Conservation (phyloP, 345 rosid species). For the Viola odorata region DNA sequence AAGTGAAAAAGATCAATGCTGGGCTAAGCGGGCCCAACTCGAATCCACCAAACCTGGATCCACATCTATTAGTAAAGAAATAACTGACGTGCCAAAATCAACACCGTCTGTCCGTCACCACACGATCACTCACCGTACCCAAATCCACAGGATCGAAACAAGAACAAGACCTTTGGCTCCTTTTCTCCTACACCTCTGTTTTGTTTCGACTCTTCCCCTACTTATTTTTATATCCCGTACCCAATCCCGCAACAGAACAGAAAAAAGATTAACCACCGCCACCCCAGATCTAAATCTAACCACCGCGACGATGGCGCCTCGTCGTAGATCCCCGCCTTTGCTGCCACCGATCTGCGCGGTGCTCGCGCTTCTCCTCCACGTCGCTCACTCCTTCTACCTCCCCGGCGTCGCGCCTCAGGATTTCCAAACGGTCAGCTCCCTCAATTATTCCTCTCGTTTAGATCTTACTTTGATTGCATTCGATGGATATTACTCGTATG, state of each 20-base stretch:
- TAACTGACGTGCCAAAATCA: not conserved
- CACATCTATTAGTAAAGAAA: not conserved
- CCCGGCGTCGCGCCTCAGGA: conserved; percentile 98
- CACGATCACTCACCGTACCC: not conserved
- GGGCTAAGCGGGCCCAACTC: not conserved
- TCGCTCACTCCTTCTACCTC: conserved; percentile 74
- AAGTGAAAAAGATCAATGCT: not conserved
- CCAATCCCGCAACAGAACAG: not conserved
- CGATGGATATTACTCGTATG: not conserved
- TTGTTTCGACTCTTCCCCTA: not conserved
- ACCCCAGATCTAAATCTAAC: conserved; percentile 25
- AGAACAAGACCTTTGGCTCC: not conserved
- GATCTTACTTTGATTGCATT: conserved; percentile 5
- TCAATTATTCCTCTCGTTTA: not conserved
- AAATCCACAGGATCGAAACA: not conserved
- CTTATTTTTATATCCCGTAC: not conserved
- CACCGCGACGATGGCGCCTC: conserved; percentile 29
- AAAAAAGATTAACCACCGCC: not conserved
- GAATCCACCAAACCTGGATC: not conserved
- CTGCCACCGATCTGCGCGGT: conserved; percentile 19
- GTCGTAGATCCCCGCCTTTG: conserved; percentile 21
- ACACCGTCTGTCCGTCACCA: not conserved
- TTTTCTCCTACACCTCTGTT: not conserved
- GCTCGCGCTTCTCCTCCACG: conserved; percentile 38
- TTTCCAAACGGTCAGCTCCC: conserved; percentile 56